Conservation (phyloP, 1,284 basidiomycete genomes). For the Sanghuangporus weigelae region DNA sequence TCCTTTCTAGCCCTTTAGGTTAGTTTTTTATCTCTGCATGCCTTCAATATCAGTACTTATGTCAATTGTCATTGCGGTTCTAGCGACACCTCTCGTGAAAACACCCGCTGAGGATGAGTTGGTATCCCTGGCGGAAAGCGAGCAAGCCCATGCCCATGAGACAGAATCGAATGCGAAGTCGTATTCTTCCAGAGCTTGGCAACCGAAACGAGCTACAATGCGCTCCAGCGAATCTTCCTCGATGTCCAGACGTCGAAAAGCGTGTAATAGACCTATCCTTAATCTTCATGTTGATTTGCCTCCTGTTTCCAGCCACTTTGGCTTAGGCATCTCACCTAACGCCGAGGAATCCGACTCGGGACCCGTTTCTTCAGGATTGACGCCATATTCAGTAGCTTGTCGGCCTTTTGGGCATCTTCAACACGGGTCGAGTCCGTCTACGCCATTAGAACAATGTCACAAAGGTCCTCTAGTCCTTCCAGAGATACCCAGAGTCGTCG, state of each 20-base stretch:
- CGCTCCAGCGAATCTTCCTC: conserved; percentile 3
- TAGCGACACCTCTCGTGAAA: neutral
- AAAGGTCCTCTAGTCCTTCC: conserved; percentile 9
- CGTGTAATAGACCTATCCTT: conserved; percentile 11
- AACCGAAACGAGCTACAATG: neutral
- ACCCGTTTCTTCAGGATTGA: neutral
- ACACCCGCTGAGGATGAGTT: neutral
- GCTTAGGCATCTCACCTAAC: neutral
- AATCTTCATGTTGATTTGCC: conserved; percentile 11
- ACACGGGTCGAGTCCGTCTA: neutral
- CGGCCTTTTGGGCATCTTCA: neutral
- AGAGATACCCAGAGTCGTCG: conserved; percentile 6
- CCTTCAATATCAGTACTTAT: neutral
- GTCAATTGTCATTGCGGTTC: neutral
- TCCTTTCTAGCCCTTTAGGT: conserved; percentile 2
- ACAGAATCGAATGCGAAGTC: neutral
- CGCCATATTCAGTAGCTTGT: neutral
- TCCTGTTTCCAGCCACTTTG: neutral
- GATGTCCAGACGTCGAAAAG: conserved; percentile 14
- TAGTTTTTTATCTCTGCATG: neutral
- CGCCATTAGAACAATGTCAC: conserved; percentile 11
- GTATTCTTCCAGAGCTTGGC: neutral
- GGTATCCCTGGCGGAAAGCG: neutral
- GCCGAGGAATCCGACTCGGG: neutral
- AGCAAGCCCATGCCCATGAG: neutral